These are phyloP conservation scores for Cordyceps tenuipes DNA, from an alignment of 2,329 filamentous ascomycete species.

Conservation along the genomic window DNA sequence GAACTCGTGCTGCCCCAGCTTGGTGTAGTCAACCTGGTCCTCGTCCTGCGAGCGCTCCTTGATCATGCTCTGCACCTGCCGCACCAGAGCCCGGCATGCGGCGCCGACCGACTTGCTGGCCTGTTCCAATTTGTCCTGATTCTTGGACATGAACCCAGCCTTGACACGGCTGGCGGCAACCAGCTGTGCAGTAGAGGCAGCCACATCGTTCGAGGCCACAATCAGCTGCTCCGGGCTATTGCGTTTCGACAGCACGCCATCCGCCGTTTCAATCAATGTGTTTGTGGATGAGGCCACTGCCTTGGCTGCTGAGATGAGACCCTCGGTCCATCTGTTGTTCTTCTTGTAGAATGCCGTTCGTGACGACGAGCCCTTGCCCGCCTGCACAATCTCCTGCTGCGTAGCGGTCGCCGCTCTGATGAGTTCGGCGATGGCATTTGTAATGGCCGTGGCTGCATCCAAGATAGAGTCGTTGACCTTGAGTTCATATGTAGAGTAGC, in stretches of 20 bases:
- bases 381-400: slow-evolving; percentile 92
- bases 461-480: slow-evolving; percentile 94
- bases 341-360: slow-evolving; percentile 98
- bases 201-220: slow-evolving; percentile 93
- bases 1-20: slow-evolving; percentile 89
- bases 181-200: slow-evolving; percentile 90
- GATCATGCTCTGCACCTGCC: slow-evolving; percentile 93
- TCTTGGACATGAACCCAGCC: slow-evolving; percentile 96
- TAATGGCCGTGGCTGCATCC: slow-evolving; percentile 86
- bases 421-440: slow-evolving; percentile 83
- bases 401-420: slow-evolving; percentile 92
- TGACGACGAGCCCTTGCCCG: slow-evolving; percentile 79
- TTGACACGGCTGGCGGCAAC: slow-evolving; percentile 94
- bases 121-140: slow-evolving; percentile 81
- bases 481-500: slow-evolving; percentile 92
- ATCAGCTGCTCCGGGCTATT: slow-evolving; percentile 96
- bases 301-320: slow-evolving; percentile 93
- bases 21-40: slow-evolving; percentile 77
- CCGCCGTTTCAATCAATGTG: slow-evolving; percentile 93
- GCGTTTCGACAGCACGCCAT: slow-evolving; percentile 84
- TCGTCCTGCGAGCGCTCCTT: slow-evolving; percentile 75
- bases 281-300: slow-evolving; percentile 91
- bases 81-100: slow-evolving; percentile 78
- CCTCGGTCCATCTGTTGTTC: slow-evolving; percentile 98
- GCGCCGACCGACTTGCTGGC: slow-evolving; percentile 88